A percentile compares a stretch with the other conserved stretches of the same genome.
Conservation (phyloP, 768 basidiomycete species). For the Termitomyces sp. region DNA sequence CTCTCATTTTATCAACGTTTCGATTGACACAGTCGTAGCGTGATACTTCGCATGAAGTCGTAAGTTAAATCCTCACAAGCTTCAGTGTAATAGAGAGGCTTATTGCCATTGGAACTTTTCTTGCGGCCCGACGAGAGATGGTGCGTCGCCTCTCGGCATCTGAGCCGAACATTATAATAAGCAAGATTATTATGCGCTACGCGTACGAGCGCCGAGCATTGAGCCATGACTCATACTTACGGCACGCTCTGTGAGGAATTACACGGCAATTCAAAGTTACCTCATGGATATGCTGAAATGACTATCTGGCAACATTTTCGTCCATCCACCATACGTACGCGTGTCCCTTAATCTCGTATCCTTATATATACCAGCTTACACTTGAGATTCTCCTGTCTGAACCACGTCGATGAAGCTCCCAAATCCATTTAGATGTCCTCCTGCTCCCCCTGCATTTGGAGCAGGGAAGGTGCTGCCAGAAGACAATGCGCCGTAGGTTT, state of each 20-base stretch:
- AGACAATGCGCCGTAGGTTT: slow-evolving; percentile 29
- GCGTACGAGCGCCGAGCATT: too few species aligned
- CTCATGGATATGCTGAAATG: background rate
- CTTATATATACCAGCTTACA: background rate
- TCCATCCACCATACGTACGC: background rate
- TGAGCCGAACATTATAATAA: too few species aligned
- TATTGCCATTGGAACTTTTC: too few species aligned
- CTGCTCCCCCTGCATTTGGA: slow-evolving; percentile 49
- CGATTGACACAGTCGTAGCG: too few species aligned
- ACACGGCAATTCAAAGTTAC: background rate
- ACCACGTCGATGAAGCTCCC: slow-evolving; percentile 19
- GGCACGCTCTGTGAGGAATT: background rate
- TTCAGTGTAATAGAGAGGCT: too few species aligned
- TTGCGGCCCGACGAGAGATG: too few species aligned
- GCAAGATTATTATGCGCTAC: too few species aligned
- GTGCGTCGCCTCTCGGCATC: too few species aligned
- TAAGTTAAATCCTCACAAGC: slow-evolving; percentile 3
- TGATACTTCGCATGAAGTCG: slow-evolving; percentile 4
- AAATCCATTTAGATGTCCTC: slow-evolving; percentile 37
- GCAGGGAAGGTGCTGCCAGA: slow-evolving; percentile 44
- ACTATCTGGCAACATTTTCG: background rate
- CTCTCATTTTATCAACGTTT: too few species aligned
- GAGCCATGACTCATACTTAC: background rate
- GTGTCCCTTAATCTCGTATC: background rate
- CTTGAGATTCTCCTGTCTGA: too few species aligned